Conservation (phyloP, 1,284 basidiomycete genomes). For the Microbotryum silenes-acaulis region DNA sequence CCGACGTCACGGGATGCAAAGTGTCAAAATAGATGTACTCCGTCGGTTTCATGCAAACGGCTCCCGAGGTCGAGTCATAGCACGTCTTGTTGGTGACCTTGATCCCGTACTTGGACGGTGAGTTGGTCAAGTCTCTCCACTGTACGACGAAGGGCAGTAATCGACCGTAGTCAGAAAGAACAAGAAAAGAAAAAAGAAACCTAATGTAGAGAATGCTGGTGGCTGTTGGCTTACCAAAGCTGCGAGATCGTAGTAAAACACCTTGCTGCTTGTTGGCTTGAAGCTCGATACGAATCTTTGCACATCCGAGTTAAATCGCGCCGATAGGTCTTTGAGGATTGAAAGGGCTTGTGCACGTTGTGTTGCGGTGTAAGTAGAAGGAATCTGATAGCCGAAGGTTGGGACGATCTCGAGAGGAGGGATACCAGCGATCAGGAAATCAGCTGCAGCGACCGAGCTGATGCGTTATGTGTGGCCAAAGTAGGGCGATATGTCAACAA, state of each 20-base stretch:
- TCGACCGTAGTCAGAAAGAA: background rate
- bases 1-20: slow-evolving; percentile 23
- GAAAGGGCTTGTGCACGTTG: slow-evolving; percentile 5
- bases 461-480: too few relatives aligned
- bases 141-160: background rate
- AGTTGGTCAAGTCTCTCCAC: slow-evolving; percentile 20
- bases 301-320: slow-evolving; percentile 22
- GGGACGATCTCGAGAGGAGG: slow-evolving; percentile 28
- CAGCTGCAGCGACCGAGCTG: background rate
- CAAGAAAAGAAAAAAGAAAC: too few relatives aligned
- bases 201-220: background rate
- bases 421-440: slow-evolving; percentile 26
- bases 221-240: slow-evolving; percentile 7
- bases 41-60: slow-evolving; percentile 20
- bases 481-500: too few relatives aligned
- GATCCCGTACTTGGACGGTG: slow-evolving; percentile 12
- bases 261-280: background rate
- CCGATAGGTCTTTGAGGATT: slow-evolving; percentile 14
- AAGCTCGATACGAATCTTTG: slow-evolving; percentile 5
- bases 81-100: slow-evolving; percentile 12
- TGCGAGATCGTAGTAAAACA: slow-evolving; percentile 21
- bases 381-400: slow-evolving; percentile 6
- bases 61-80: slow-evolving; percentile 16
- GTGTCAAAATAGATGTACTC: slow-evolving; percentile 27
- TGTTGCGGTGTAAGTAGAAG: slow-evolving; percentile 1